Base-by-base conservation (phyloP, 2,329 filamentous ascomycete genomes). In the Trichoderma sp. region DNA sequence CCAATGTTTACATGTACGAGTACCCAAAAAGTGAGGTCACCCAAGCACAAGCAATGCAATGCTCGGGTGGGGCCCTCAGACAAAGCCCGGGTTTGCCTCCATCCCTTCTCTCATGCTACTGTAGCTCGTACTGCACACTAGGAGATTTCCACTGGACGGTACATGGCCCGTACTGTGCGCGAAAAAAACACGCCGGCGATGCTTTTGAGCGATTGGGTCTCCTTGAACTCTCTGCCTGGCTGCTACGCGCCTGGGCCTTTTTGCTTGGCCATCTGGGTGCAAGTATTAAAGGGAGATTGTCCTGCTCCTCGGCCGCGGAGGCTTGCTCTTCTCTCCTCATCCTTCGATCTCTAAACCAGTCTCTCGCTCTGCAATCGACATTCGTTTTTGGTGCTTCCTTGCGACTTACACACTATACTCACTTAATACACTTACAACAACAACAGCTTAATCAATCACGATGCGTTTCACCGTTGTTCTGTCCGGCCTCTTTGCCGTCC, bases 391-490 rank as follows among this genome's bases (percentile, higher is more conserved):
- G 71, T 65, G 75, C 75, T 67, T 78, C 77, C 77, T 76, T 80
- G 79, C 59, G 60, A 53, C 59, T 24, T 21, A 64, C 59, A 50
- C 45, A 53, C 45, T 53, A 21, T 2, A 11, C n/a, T 53, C 45
- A 21, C n/a, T 53, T 53, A 21, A 53, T 53, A 53, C 45, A 53
- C 45, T 53, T 53, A 29, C 67, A 60, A 63, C 18, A 27, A 33
- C 60, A 35, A 33, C 60, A 62, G 76, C 69, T 71, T 67, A 75
- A 50, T 71, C 81, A 62, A 71, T 79, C 86, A 90, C 85, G 53
- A 91, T 91, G 89, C 89, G 89, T 84, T 88, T 90, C 87, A 81
- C 86, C 80, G 79, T 88, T 83, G 59, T 90, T 82, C 79, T 87
- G 79, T 84, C 87, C 83, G 86, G 87, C 85, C 80, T 85, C 79